These are phyloP conservation scores for Zymoseptoria brevis DNA, from an alignment of 2,329 filamentous ascomycete species.

Conservation along the genomic window DNA sequence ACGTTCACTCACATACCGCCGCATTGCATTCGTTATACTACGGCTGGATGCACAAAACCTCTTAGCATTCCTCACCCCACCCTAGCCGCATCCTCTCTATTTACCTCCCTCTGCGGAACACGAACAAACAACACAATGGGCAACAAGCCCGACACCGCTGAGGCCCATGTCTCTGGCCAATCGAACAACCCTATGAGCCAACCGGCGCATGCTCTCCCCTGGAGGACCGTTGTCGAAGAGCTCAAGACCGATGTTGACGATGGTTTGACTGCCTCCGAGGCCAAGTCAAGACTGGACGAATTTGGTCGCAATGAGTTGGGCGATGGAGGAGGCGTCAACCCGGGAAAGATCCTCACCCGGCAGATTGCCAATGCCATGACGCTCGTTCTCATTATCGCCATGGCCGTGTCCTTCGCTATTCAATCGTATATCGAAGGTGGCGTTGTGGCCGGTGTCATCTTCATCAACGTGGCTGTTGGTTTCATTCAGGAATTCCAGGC, in stretches of 20 bases:
- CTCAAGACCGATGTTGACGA: constrained; percentile 57
- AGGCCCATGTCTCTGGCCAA: not conserved
- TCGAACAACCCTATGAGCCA: constrained; percentile 46
- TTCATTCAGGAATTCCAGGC: constrained; percentile 41
- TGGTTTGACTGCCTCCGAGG: constrained; percentile 56
- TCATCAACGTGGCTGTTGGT: constrained; percentile 38
- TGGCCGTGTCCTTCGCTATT: constrained; percentile 41
- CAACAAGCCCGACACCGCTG: not conserved
- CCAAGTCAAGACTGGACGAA: constrained; percentile 49
- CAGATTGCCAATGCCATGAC: constrained; percentile 59
- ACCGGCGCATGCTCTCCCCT: constrained; percentile 54
- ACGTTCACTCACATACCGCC: not conserved
- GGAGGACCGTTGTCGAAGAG: constrained; percentile 45
- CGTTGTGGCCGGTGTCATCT: constrained; percentile 38
- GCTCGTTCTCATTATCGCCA: constrained; percentile 40
- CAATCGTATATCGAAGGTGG: constrained; percentile 41
- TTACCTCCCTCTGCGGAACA: not conserved
- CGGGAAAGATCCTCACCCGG: constrained; percentile 63
- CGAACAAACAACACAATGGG: not conserved
- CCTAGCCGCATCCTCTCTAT: not conserved
- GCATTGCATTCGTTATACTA: not conserved
- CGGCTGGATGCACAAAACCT: not conserved
- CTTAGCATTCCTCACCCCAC: not conserved
- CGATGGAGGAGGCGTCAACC: constrained; percentile 59
- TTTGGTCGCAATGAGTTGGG: constrained; percentile 64